Base-by-base conservation (phyloP, 2,329 filamentous ascomycete genomes). In the Verticillium dahliae region DNA sequence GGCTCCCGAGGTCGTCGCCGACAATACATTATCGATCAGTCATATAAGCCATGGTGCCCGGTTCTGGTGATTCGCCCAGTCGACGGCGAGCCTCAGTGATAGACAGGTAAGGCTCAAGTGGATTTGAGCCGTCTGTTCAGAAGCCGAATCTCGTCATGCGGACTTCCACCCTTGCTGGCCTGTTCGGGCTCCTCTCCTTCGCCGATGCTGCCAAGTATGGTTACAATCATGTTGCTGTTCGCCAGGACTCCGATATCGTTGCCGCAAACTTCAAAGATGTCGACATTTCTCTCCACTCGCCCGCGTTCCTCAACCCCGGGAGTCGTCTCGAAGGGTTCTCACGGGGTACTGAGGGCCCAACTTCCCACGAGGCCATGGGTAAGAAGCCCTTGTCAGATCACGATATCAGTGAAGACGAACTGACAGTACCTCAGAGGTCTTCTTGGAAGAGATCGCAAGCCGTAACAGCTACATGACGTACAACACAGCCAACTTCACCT, bases 391-490 rank as follows among this genome's bases (percentile, higher is more conserved):
- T 5, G 27, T 39, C 6, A 27, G 27, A 27, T 27, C 27, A 27
- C 27, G 33, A 2, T n/a, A 50, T 39, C n/a, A 22, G 27, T 27
- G 52, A 31, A 55, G 45, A 18, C 9, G 18, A 50, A 18, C 4
- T 41, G n/a, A 57, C 39, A 54, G 6, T 0, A 14, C n/a, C 27
- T 35, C 18, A 67, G 65, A 64, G 14, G 38, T 18, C 13, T 67
- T 62, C 56, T 45, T 67, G 50, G 58, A 65, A 39, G 60, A 66
- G 0, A 18, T 66, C n/a, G 62, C 63, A 1, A 38, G 55, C 14
- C 54, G 59, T 13, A 66, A 67, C 50, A 52, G 57, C 10, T 66
- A 63, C 64, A 67, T 67, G 65, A 62, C 60, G 2, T 66, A 63
- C 56, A 18, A 58, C 27, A 61, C 55, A 15, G 62, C 64, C 52